Percentiles rank a stretch among this genome's conserved stretches.
Conservation (phyloP, 2,329 filamentous ascomycete species). For the Fusarium liriodendri region DNA sequence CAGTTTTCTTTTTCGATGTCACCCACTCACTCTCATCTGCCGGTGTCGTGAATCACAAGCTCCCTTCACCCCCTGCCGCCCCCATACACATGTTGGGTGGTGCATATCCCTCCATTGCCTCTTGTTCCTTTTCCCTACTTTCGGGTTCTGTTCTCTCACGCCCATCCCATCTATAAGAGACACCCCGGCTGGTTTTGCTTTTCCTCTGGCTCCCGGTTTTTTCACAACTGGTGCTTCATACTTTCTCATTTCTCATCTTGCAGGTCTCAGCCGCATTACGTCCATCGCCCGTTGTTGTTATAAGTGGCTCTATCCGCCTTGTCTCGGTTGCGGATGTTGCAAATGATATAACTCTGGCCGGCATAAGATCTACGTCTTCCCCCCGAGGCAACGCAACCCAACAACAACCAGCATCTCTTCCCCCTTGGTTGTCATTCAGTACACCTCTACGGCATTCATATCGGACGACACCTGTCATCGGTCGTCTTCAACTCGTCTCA, state of each 20-base stretch:
- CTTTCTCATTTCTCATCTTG: conserved; percentile 31
- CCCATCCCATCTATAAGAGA: conserved; percentile 25
- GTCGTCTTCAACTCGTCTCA: conserved; percentile 22
- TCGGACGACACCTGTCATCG: background rate
- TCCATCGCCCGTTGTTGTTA: conserved; percentile 16
- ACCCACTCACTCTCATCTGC: conserved; percentile 30
- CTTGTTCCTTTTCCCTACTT: conserved; percentile 17
- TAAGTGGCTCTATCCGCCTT: conserved; percentile 15
- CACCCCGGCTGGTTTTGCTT: conserved; percentile 35
- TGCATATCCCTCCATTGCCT: conserved; percentile 27
- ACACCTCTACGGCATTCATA: background rate
- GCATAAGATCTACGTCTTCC: background rate
- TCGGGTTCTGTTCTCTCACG: conserved; percentile 13
- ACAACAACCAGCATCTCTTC: conserved; percentile 5
- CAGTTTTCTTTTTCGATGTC: conserved; percentile 13
- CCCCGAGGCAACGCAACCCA: background rate
- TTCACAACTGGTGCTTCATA: conserved; percentile 11
- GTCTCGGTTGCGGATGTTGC: conserved; percentile 1
- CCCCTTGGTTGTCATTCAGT: background rate
- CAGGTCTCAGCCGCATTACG: conserved; percentile 27
- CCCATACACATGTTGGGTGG: conserved; percentile 8
- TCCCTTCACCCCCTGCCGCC: conserved; percentile 29
- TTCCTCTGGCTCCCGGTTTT: conserved; percentile 22
- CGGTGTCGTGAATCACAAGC: conserved; percentile 33
- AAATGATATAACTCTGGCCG: conserved; percentile 16